Base-by-base conservation (phyloP, 129 eudicot species). In the Flaveria robusta region DNA sequence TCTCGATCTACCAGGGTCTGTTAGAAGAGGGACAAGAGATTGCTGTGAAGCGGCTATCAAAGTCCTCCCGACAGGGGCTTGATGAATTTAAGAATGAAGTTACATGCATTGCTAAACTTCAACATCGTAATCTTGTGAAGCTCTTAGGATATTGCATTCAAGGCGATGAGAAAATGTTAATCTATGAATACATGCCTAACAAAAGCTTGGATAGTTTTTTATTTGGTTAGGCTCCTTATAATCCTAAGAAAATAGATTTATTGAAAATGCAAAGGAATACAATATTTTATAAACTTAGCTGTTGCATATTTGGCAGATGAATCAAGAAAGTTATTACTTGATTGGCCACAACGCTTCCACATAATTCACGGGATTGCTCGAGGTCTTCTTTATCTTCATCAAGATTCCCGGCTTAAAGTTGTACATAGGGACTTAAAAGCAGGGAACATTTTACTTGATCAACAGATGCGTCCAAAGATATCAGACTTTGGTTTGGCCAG, bases 31-130 rank as follows among this genome's bases (percentile, higher is more conserved):
- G 89, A 29, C 81, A 85, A 15, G 88, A 88, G 66, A 84, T 90
- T 50, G 92, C 93, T 47, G 96, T 90, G 49, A 90, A 90, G 65
- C 77, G 91, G 62, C 86, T 88, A n/a, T 90, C 96, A 19, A 78
- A 72, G 50, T 70, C 42, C 1, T 90, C 96, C 20, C 49, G 70
- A 4, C 96, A 90, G 63, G 96, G 96, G 27, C 47, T 69, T 39
- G 69, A 80, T 13, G 88, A 87, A 65, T 88, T 87, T 74, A 74
- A 71, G 80, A 89, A 84, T 31, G 96, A 89, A 72, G 79, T 85
- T 42, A 56, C 73, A 26, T 80, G 83, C 37, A 77, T 77, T 3
- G 81, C 75, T 4, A 77, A 77, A 77, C 81, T 81, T 49, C 81
- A 81, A 43, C 85, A 81, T 26, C 70, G 81, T 10, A 81, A 81